These are phyloP conservation scores for Boletus vermiculosoides DNA, from an alignment of 768 basidiomycete species.

Conservation along the genomic window DNA sequence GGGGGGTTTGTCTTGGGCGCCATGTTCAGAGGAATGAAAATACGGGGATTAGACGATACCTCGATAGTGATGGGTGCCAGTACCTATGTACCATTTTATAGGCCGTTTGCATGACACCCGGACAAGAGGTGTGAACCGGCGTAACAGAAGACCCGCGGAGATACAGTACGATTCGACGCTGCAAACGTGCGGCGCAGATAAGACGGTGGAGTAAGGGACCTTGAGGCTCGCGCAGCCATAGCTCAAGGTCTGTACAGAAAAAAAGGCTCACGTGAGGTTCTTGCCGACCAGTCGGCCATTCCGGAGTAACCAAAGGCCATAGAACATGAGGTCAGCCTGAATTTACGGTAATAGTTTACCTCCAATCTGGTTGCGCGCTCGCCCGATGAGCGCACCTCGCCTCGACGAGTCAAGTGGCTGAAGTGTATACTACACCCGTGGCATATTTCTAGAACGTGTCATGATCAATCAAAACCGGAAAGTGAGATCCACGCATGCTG, in stretches of 20 bases:
- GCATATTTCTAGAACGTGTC: background rate
- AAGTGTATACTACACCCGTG: background rate
- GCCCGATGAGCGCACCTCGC: background rate
- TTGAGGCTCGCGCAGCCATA: background rate
- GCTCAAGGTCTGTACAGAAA: background rate
- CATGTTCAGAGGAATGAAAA: constrained; percentile 9
- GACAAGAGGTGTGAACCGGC: background rate
- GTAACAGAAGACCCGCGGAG: background rate
- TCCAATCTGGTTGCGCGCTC: background rate
- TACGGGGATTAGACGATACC: background rate
- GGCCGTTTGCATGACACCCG: no score
- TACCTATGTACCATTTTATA: constrained; percentile 2
- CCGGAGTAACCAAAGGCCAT: background rate
- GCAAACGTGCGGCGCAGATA: background rate
- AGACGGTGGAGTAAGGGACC: background rate
- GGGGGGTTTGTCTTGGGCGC: constrained; percentile 34
- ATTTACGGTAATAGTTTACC: background rate
- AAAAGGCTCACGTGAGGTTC: background rate
- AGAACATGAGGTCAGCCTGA: background rate
- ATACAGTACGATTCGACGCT: background rate
- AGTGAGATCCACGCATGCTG: background rate
- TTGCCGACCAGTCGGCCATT: background rate
- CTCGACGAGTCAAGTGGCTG: background rate
- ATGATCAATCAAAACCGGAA: background rate
- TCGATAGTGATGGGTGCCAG: background rate